Percentiles rank a stretch among this genome's conserved stretches.
Evolutionary conservation across 2,329 filamentous ascomycete species (phyloP).

Genomic region (Chrysoporthe puriensis): DNA sequence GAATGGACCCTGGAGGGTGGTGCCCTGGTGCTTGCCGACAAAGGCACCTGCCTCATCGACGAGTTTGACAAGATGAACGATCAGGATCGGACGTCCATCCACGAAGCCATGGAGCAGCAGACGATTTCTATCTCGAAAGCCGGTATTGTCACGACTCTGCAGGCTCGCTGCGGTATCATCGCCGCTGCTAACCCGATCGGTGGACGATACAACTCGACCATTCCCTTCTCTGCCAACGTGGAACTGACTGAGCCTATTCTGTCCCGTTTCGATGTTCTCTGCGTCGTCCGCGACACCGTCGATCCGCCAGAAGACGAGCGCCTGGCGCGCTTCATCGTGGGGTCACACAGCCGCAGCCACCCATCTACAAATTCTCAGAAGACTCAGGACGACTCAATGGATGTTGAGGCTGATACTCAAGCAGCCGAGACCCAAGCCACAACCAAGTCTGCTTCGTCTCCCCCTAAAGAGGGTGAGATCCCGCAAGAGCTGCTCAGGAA

Average conservation of each 20-base stretch:
- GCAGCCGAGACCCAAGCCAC: conserved; percentile 36
- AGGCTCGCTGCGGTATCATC: conserved; percentile 94
- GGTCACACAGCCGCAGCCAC: conserved; percentile 90
- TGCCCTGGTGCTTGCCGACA: conserved; percentile 90
- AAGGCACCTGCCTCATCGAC: conserved; percentile 93
- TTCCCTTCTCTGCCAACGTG: conserved; percentile 95
- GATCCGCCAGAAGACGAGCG: conserved; percentile 92
- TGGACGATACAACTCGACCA: conserved; percentile 93
- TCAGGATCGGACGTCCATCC: conserved; percentile 95
- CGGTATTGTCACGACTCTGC: conserved; percentile 94
- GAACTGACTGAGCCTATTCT: conserved; percentile 96
- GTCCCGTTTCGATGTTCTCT: conserved; percentile 97
- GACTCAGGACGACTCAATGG: conserved; percentile 57
- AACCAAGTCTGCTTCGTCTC: conserved; percentile 27
- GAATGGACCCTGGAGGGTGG: conserved; percentile 98
- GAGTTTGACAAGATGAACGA: conserved; percentile 99
- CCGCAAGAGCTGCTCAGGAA: conserved; percentile 90
- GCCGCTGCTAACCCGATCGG: conserved; percentile 96
- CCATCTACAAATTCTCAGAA: conserved; percentile 53
- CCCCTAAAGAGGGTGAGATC: conserved; percentile 68
- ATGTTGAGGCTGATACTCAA: conserved; percentile 59
- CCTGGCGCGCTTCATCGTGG: conserved; percentile 91
- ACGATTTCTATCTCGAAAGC: conserved; percentile 99
- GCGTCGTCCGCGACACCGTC: conserved; percentile 93
- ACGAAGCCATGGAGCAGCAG: conserved; percentile 99